phyloP scores from a whole-genome alignment of 2,329 filamentous ascomycete genomes.

The Monascus ruber region DNA sequence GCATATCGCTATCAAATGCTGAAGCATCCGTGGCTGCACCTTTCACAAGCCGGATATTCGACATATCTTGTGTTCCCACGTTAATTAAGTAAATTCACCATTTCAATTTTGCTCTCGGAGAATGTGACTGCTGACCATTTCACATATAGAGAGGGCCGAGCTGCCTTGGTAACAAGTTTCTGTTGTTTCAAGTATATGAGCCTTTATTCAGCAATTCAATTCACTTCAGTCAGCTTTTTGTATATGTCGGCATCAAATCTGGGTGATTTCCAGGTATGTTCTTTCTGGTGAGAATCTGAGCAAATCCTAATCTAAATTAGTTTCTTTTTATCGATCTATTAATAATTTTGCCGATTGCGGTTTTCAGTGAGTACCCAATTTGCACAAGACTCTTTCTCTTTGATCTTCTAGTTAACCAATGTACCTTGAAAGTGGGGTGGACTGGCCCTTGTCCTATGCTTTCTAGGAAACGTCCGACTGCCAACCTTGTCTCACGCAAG shows the following conservation, averaged over 20 bases:
- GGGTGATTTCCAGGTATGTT: constrained; percentile 73
- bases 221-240: constrained; percentile 91
- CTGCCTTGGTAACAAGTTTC: constrained; percentile 94
- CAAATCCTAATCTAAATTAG: constrained; percentile 21
- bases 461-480: constrained; percentile 76
- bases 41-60: constrained; percentile 89
- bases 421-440: constrained; percentile 63
- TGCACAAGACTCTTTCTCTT: background rate
- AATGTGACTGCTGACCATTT: constrained; percentile 7
- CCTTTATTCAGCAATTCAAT: constrained; percentile 97
- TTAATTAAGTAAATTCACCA: constrained; percentile 57
- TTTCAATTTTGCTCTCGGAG: background rate
- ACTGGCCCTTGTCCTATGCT: constrained; percentile 69
- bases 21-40: constrained; percentile 97
- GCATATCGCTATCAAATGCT: constrained; percentile 91
- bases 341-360: constrained; percentile 87
- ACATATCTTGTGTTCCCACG: constrained; percentile 88
- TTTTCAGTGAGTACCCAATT: constrained; percentile 57
- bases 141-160: constrained; percentile 64
- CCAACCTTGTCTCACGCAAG: constrained; percentile 83
- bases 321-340: constrained; percentile 92
- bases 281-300: background rate
- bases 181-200: constrained; percentile 99
- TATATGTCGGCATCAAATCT: constrained; percentile 90
- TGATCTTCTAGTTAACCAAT: constrained; percentile 3